Conservation (phyloP, 495 filamentous ascomycete species). For the Lineolata rhizophorae region DNA sequence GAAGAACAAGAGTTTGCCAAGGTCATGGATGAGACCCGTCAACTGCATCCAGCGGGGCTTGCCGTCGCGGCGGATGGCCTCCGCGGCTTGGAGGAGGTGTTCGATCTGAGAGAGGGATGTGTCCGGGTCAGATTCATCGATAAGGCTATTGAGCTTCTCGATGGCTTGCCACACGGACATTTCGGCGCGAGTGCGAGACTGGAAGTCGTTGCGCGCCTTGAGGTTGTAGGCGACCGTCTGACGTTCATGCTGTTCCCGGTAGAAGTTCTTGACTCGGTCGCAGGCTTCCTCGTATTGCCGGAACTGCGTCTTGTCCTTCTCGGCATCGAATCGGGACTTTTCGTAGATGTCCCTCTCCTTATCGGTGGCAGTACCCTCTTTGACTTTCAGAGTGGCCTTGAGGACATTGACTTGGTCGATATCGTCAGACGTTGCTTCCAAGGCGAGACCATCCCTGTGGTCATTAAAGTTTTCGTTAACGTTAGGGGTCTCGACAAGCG, state of each 20-base stretch:
- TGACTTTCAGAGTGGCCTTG: conserved; percentile 28
- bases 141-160: conserved; percentile 69
- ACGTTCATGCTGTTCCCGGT: conserved; percentile 63
- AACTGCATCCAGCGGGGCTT: conserved; percentile 90
- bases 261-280: conserved; percentile 63
- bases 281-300: conserved; percentile 59
- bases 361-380: conserved; percentile 18
- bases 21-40: conserved; percentile 70
- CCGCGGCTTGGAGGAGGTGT: conserved; percentile 67
- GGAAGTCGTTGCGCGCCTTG: conserved; percentile 47
- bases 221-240: conserved; percentile 75
- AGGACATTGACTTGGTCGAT: conserved; percentile 67
- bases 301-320: conserved; percentile 67
- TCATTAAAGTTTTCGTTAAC: conserved; percentile 16
- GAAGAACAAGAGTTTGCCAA: conserved; percentile 77
- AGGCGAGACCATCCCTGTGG: conserved; percentile 38
- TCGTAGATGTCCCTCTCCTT: conserved; percentile 33
- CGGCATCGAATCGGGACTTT: conserved; percentile 42
- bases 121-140: conserved; percentile 79
- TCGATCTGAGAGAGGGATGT: conserved; percentile 72
- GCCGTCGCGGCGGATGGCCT: conserved; percentile 69
- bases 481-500: too few relatives aligned
- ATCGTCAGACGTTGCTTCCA: conserved; percentile 61
- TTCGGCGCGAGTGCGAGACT: conserved; percentile 39
- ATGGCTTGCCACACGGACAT: conserved; percentile 82